Evolutionary conservation across 768 basidiomycete genomes (phyloP), one percentile per base, ranked within the genome.

Genomic region (Psilocybe subaeruginosa): DNA sequence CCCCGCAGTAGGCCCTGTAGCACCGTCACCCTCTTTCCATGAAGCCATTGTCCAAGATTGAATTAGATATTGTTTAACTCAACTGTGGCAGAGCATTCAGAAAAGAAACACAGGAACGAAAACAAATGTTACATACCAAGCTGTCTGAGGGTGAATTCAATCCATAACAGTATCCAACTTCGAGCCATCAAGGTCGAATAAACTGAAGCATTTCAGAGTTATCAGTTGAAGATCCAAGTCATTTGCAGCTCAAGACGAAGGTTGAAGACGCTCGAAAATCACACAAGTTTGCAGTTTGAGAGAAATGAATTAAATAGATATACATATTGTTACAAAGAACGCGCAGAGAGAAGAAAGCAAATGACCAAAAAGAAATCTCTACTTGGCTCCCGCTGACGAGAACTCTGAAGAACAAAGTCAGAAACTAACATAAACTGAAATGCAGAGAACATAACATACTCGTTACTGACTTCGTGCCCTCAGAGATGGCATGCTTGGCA

Each of bases 391-490:
- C 37, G 90, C 84, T 68, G 87, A 89, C 65, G 90, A 91, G 78
- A 88, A 91, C 80, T 91, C 71, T 68, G 11, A 51, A 58, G 37
- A 59, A 47, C 56, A 39, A 51, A 47, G 61, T 56, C 7, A 19
- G 48, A 19, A 9, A 19, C 3, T 6, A n/a, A 12, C 1, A 55
- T 8, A 35, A 41, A 31, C 1, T 35, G 27, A 29, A 17, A 29
- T 29, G 11, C 6, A 1, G 29, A 46, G 17, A 49, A 33, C 23
- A 23, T 23, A n/a, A 74, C 85, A 14, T 54, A 87, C 88, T 96
- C 72, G 92, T 95, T 66, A 95, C 93, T 52, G 90, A 91, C 78
- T 95, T 95, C 63, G 93, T 97, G 55, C 95, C 95, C 79, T 97
- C 94, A 55, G 93, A 97, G 74, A 94, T 92, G 65, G 90, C 92